Conservation (phyloP, 805 yeast genomes). For the Saccharomycopsis fermentans region DNA sequence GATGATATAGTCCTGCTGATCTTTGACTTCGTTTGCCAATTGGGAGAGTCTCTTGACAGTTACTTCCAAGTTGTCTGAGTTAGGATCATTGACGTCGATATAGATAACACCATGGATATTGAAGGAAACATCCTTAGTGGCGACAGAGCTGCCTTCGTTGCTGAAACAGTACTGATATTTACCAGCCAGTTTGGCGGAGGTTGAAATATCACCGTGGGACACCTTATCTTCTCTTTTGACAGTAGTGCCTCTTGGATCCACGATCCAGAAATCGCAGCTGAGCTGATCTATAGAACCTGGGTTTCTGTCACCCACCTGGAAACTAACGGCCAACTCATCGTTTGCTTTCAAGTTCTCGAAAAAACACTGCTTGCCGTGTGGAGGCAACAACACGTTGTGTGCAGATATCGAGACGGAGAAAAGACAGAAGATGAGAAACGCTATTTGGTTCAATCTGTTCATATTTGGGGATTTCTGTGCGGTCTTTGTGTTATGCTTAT, state of each 20-base stretch:
- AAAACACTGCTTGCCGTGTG: slow-evolving; percentile 82
- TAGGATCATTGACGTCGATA: slow-evolving; percentile 68
- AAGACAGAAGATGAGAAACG: background rate
- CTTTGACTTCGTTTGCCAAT: slow-evolving; percentile 76
- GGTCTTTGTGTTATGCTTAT: too few relatives aligned
- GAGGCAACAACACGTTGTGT: slow-evolving; percentile 74
- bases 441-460: background rate
- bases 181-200: slow-evolving; percentile 59
- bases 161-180: slow-evolving; percentile 84
- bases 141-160: slow-evolving; percentile 63
- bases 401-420: slow-evolving; percentile 32
- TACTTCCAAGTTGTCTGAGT: slow-evolving; percentile 69
- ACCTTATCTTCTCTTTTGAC: slow-evolving; percentile 41
- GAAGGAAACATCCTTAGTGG: slow-evolving; percentile 86
- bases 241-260: slow-evolving; percentile 40
- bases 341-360: slow-evolving; percentile 71
- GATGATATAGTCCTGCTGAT: slow-evolving; percentile 84
- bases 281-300: slow-evolving; percentile 58
- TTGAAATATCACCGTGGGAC: slow-evolving; percentile 72
- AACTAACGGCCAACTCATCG: slow-evolving; percentile 79
- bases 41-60: slow-evolving; percentile 70
- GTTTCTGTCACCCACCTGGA: slow-evolving; percentile 90
- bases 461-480: background rate
- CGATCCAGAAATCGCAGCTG: slow-evolving; percentile 55
- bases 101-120: slow-evolving; percentile 90